Conservation (phyloP, 345 rosid species). For the Syzygium oleosum region DNA sequence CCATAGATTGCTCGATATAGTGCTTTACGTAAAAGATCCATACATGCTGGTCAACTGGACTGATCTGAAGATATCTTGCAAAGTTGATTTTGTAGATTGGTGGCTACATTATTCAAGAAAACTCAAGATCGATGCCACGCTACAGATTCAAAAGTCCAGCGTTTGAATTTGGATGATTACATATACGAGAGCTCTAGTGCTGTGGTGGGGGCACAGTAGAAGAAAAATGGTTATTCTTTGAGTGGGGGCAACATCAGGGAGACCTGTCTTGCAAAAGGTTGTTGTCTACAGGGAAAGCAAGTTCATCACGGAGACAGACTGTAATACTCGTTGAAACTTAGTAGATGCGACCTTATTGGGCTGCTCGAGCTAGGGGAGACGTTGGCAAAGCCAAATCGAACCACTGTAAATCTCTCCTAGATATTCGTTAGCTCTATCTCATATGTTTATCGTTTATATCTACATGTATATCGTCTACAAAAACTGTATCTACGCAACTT, state of each 20-base stretch:
- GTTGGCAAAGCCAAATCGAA: neutral
- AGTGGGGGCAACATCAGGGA: neutral
- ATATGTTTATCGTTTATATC: neutral
- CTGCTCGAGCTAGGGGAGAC: neutral
- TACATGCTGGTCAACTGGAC: neutral
- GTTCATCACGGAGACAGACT: neutral
- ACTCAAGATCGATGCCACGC: neutral
- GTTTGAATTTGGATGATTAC: neutral
- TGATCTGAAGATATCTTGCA: neutral
- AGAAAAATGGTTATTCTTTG: neutral
- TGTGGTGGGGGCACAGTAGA: neutral
- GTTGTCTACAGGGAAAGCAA: neutral
- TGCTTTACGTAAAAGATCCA: neutral
- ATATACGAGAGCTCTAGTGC: neutral
- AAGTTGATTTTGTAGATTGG: neutral
- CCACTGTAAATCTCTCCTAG: neutral
- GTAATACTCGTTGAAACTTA: neutral
- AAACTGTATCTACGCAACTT: neutral
- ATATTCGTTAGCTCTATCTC: neutral
- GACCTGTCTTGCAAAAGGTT: neutral
- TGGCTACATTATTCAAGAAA: neutral
- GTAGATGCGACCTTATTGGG: neutral
- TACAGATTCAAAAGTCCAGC: neutral
- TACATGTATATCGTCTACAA: neutral
- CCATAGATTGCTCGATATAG: neutral